phyloP scores from a whole-genome alignment of 2,329 filamentous ascomycete genomes.

The Paradendryphiella salina region DNA sequence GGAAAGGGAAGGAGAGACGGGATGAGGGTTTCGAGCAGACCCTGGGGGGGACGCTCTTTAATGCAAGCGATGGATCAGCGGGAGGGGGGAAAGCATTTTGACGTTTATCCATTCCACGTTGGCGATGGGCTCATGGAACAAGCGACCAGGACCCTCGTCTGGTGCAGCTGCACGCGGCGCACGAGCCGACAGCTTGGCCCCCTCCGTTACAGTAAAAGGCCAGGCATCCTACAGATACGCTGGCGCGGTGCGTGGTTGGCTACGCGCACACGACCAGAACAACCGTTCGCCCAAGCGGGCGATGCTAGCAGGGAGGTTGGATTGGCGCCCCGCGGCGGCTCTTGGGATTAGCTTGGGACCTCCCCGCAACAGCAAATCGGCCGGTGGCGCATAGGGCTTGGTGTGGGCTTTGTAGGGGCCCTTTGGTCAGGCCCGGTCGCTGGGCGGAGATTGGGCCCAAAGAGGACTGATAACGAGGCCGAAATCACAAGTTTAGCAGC shows the following conservation, averaged over 20 bases:
- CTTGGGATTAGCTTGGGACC: conserved; percentile 26
- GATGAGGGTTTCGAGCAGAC: conserved; percentile 9
- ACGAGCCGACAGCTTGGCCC: conserved; percentile 30
- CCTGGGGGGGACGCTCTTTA: conserved; percentile 27
- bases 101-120: conserved; percentile 23
- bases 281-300: conserved; percentile 21
- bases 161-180: conserved; percentile 18
- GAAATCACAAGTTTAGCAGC: background rate
- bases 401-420: conserved; percentile 1
- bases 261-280: conserved; percentile 20
- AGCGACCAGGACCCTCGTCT: conserved; percentile 30
- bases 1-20: conserved; percentile 8
- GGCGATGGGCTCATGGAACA: conserved; percentile 27
- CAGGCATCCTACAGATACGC: conserved; percentile 24
- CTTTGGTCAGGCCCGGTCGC: conserved; percentile 16
- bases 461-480: conserved; percentile 21
- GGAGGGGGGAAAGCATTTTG: conserved; percentile 28
- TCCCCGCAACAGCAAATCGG: conserved; percentile 23
- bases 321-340: conserved; percentile 20
- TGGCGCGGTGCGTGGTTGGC: conserved; percentile 20
- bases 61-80: conserved; percentile 32
- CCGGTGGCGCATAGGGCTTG: conserved; percentile 62
- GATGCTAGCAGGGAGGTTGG: conserved; percentile 16
- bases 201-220: conserved; percentile 18
- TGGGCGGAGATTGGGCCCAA: conserved; percentile 23